Evolutionary conservation across 2,329 filamentous ascomycete genomes (phyloP), one percentile per base, ranked within the genome.

Genomic region (Laburnicola sp.): DNA sequence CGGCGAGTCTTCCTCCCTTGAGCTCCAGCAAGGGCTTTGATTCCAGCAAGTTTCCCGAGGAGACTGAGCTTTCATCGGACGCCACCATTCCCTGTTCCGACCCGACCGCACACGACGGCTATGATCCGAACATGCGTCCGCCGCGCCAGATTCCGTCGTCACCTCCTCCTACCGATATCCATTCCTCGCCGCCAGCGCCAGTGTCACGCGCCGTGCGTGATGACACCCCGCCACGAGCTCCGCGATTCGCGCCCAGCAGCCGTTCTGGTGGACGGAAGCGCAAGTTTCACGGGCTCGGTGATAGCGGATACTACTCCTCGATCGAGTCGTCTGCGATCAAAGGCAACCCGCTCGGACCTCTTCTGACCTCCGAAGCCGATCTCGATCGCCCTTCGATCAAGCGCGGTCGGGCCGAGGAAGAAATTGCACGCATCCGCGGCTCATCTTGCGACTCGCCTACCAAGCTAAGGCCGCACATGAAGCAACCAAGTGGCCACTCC

Each of bases 281-380:
- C 59, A 93, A 91, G 71, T 84, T 88, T 64, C 83, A 83, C 27
- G 87, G 88, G 9, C 87, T 95, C 78, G 90, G 89, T 65, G 94
- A 99, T 73, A 97, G 93, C 69, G 94, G 94, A 35, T 99, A 97
- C 74, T 96, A 96, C 70, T 97, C 94, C 1, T 97, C 92, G 0
- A 81, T 97, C 16, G 92, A 97, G 63, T 97, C 94, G 2, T 97
- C 94, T 0, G 91, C 82, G 10, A 82, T 90, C 70, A 84, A 93
- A 52, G 86, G 88, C 41, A 85, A 86, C 57, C 82, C 84, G 58
- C 79, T 83, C 53, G 77, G 77, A 11, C 79, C 84, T 50, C 79
- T 89, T 16, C 80, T 91, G 37, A 90, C 87, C 3, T 93, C 90
- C 0, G 91, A 95, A 64, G 72, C 81, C 38, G 82, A 84, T 64